A percentile compares a stretch with the other conserved stretches of the same genome.
Evolutionary conservation across 2,329 filamentous ascomycete species (phyloP).

Genomic region (Sporothrix pseudoabietina): DNA sequence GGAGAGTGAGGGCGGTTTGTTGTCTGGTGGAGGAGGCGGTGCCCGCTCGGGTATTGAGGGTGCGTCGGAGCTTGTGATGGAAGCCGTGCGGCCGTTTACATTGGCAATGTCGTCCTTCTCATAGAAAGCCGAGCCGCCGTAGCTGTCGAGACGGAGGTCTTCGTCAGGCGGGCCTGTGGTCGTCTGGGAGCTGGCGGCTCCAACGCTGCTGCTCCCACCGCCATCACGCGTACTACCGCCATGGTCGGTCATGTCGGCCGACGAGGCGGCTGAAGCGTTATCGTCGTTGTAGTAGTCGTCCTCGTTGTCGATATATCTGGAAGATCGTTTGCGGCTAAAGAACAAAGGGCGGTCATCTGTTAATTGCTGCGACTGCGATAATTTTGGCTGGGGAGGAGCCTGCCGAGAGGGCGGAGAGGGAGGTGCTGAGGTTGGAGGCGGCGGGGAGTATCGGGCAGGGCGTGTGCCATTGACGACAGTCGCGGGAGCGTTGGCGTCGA

Average conservation of each 20-base stretch:
- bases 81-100: not conserved
- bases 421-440: slow-evolving; percentile 28
- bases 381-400: not conserved
- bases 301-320: slow-evolving; percentile 21
- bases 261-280: slow-evolving; percentile 32
- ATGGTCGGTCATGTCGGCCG: slow-evolving; percentile 33
- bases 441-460: slow-evolving; percentile 20
- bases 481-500: slow-evolving; percentile 28
- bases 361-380: not conserved
- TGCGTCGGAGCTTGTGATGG: slow-evolving; percentile 24
- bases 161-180: slow-evolving; percentile 31
- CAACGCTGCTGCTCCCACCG: slow-evolving; percentile 30
- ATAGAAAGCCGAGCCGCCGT: slow-evolving; percentile 7
- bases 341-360: slow-evolving; percentile 26
- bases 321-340: slow-evolving; percentile 24
- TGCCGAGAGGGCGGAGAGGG: slow-evolving; percentile 26
- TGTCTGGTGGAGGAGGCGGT: slow-evolving; percentile 23
- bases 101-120: not conserved
- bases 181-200: slow-evolving; percentile 33
- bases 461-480: slow-evolving; percentile 27
- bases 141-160: slow-evolving; percentile 26
- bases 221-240: slow-evolving; percentile 22
- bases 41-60: slow-evolving; percentile 16
- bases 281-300: slow-evolving; percentile 20
- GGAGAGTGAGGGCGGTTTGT: not conserved